Base-by-base conservation (phyloP, 2,329 filamentous ascomycete species). In the Ilyonectria sp. region DNA sequence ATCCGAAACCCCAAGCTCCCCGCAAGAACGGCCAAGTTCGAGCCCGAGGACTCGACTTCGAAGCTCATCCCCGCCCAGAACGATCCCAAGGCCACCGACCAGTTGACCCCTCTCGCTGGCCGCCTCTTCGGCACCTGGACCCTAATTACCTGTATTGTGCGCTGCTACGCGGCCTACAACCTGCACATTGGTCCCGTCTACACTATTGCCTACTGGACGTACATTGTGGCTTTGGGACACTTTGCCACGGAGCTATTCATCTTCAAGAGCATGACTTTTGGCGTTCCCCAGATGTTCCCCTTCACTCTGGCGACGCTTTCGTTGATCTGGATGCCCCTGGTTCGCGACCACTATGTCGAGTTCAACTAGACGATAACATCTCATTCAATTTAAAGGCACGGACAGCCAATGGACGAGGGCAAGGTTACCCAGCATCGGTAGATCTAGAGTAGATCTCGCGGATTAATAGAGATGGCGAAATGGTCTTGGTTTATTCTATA, bases 111-210 rank as follows among this genome's bases (percentile, higher is more conserved):
- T 6, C 89, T 97, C 33, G 91, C 91, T 11, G 91, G 91, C 29
- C 91, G 94, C 70, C 90, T 94, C 21, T 97, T 97, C 79, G 94
- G 93, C 60, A 96, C 93, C 33, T 98, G 94, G 91, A 97, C 95
- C 0, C 87, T 95, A 65, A 85, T 97, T 65, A 91, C 92, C 6
- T 89, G 90, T 65, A 84, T 97, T 57, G 87, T 97, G 50, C 90
- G 95, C 59, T 83, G 94, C 72, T 97, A 97, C 78, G 93, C 94
- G 5, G 93, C 93, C 37, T 97, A 97, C 83, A 86, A 97, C 80
- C 89, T 97, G 70, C 85, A 90, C 71, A 86, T 94, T 68, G 88
- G 89, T 1, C 86, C 88, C 50, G 85, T 95, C 61, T 98, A 97
- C 80, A 89, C 96, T 79, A 85, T 98, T 65, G 92, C 92, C 17